Evolutionary conservation across 73 alveolate species (phyloP).

Genomic region (Paramecium caudatum): DNA sequence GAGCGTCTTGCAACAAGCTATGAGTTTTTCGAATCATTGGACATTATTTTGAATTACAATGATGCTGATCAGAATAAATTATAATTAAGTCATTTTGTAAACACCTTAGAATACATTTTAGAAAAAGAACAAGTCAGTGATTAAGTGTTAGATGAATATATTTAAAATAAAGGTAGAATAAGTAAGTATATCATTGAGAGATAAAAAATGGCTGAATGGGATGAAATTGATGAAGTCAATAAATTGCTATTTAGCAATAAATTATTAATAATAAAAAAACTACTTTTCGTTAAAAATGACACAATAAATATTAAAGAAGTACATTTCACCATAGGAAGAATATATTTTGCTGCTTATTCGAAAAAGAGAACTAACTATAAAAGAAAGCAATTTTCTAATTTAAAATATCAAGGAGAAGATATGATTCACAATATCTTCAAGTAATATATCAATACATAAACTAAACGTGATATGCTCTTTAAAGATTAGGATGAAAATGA

Average conservation of each 20-base stretch:
- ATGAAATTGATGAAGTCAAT: conserved; percentile 58
- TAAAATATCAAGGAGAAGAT: conserved; percentile 69
- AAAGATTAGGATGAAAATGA: conserved; percentile 51
- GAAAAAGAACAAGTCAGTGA: conserved; percentile 57
- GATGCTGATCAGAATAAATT: conserved; percentile 51
- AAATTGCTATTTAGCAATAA: conserved; percentile 1
- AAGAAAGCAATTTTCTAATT: conserved; percentile 43
- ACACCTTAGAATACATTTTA: conserved; percentile 33
- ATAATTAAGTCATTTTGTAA: conserved; percentile 53
- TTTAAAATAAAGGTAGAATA: conserved; percentile 48
- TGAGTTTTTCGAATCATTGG: conserved; percentile 40
- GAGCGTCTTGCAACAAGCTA: conserved; percentile 3
- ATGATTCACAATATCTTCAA: conserved; percentile 69
- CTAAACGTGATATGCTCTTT: background rate
- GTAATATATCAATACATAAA: background rate
- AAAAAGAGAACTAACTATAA: conserved; percentile 65
- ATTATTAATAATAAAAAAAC: background rate
- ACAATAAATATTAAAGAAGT: conserved; percentile 62
- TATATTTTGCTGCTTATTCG: conserved; percentile 74
- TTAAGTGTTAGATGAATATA: background rate
- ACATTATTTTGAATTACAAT: conserved; percentile 1
- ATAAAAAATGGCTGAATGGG: conserved; percentile 51
- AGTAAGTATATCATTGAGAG: conserved; percentile 16
- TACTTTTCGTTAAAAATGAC: conserved; percentile 32
- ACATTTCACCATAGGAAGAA: conserved; percentile 72